Percentiles rank a stretch among this genome's conserved stretches.
phyloP scores from a whole-genome alignment of 2,329 filamentous ascomycete genomes.

The Camptophora hylomeconis region DNA sequence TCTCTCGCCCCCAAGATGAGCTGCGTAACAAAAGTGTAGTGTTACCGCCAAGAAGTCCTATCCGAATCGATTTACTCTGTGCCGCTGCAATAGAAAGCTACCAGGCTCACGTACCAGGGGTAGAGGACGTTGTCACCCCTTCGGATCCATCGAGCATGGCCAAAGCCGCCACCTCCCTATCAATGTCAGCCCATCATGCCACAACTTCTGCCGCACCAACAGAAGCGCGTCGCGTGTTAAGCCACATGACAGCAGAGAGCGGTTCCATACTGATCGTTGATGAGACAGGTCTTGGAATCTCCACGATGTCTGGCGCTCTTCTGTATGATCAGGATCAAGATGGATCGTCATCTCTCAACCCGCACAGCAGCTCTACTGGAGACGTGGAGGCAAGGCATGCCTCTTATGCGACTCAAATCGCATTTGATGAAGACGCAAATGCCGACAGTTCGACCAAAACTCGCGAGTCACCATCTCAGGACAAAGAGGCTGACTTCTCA shows the following conservation, averaged over 20 bases:
- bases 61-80: slow-evolving; percentile 72
- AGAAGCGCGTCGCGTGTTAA: slow-evolving; percentile 23
- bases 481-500: background rate
- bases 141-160: background rate
- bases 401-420: slow-evolving; percentile 2
- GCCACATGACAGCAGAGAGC: slow-evolving; percentile 62
- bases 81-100: slow-evolving; percentile 68
- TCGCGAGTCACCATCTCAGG: background rate
- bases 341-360: background rate
- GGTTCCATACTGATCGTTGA: slow-evolving; percentile 85
- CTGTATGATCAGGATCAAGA: slow-evolving; percentile 1
- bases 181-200: slow-evolving; percentile 5
- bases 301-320: slow-evolving; percentile 28
- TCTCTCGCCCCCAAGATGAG: slow-evolving; percentile 31
- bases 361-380: background rate
- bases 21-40: slow-evolving; percentile 28
- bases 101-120: slow-evolving; percentile 58
- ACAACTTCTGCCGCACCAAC: slow-evolving; percentile 15
- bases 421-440: background rate
- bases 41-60: slow-evolving; percentile 31
- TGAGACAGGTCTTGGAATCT: slow-evolving; percentile 22
- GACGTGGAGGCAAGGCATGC: background rate
- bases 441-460: background rate
- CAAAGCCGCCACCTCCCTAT: background rate
- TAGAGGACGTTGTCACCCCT: slow-evolving; percentile 24